A percentile compares a stretch with the other conserved stretches of the same genome.
These are phyloP conservation scores for Talaromyces pinophilus DNA, from an alignment of 2,329 filamentous ascomycete genomes.

Conservation along the genomic window DNA sequence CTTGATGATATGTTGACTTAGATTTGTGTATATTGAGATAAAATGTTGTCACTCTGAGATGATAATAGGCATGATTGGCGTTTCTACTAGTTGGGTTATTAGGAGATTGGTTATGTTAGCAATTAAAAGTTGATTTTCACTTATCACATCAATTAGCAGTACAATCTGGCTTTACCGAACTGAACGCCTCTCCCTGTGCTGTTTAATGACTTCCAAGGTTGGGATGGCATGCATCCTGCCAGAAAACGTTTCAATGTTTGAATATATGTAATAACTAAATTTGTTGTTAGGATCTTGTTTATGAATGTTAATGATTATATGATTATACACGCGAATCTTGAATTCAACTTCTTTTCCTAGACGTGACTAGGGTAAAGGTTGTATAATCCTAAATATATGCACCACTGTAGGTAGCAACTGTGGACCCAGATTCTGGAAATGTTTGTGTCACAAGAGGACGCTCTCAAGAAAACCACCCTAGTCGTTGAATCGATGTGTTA, in stretches of 20 bases:
- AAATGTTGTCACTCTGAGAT: not conserved
- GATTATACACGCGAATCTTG: not conserved
- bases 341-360: not conserved
- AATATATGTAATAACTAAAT: too few relatives aligned
- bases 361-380: not conserved
- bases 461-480: not conserved
- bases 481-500: not conserved
- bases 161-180: too few relatives aligned
- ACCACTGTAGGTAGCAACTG: too few relatives aligned
- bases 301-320: too few relatives aligned
- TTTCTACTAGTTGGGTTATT: not conserved
- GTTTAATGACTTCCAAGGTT: too few relatives aligned
- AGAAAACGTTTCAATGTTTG: too few relatives aligned
- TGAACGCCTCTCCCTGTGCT: too few relatives aligned
- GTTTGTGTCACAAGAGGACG: not conserved
- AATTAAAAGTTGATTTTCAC: not conserved
- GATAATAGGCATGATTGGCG: conserved; percentile 5
- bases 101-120: not conserved
- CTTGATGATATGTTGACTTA: conserved; percentile 90
- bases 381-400: not conserved
- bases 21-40: conserved; percentile 19
- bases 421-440: not conserved
- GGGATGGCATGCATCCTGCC: too few relatives aligned
- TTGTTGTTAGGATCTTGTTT: too few relatives aligned
- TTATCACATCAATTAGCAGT: too few relatives aligned